Evolutionary conservation across 2,329 filamentous ascomycete species (phyloP).

Genomic region (Fusarium falciforme): DNA sequence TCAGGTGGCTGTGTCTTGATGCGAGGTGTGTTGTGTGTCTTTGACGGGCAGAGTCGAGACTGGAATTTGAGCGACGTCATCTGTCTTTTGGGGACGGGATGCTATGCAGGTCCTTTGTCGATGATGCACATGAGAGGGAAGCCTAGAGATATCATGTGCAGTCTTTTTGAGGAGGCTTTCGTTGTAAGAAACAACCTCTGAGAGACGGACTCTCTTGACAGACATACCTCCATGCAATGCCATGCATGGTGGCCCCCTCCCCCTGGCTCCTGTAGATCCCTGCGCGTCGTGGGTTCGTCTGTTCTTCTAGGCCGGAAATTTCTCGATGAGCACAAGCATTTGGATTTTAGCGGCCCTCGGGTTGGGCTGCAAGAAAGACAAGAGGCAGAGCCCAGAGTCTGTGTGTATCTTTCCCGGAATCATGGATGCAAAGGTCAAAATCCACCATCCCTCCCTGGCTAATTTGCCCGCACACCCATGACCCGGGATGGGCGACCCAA

Average conservation of each 20-base stretch:
- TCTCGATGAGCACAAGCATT: conserved; percentile 17
- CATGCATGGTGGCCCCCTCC: conserved; percentile 19
- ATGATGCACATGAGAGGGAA: conserved; percentile 3
- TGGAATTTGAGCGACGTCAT: conserved; percentile 19
- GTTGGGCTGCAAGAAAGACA: conserved; percentile 7
- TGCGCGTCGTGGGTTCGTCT: conserved; percentile 14
- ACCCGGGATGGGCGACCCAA: conserved; percentile 30
- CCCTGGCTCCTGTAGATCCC: conserved; percentile 32
- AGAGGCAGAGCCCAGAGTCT: background rate
- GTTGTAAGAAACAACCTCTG: background rate
- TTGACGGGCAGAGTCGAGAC: conserved; percentile 9
- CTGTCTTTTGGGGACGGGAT: background rate
- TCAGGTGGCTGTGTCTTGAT: conserved; percentile 35
- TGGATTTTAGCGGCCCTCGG: conserved; percentile 3
- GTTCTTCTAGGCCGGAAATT: conserved; percentile 19
- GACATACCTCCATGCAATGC: conserved; percentile 22
- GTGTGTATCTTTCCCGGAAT: background rate
- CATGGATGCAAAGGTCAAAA: background rate
- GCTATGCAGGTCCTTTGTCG: background rate
- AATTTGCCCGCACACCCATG: conserved; percentile 30
- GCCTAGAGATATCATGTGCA: background rate
- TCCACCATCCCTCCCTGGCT: conserved; percentile 30
- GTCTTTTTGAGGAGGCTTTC: background rate
- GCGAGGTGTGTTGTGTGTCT: conserved; percentile 15
- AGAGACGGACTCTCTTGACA: conserved; percentile 2